These are phyloP conservation scores for Lachancea waltii DNA, from an alignment of 805 yeast genomes.

Conservation along the genomic window DNA sequence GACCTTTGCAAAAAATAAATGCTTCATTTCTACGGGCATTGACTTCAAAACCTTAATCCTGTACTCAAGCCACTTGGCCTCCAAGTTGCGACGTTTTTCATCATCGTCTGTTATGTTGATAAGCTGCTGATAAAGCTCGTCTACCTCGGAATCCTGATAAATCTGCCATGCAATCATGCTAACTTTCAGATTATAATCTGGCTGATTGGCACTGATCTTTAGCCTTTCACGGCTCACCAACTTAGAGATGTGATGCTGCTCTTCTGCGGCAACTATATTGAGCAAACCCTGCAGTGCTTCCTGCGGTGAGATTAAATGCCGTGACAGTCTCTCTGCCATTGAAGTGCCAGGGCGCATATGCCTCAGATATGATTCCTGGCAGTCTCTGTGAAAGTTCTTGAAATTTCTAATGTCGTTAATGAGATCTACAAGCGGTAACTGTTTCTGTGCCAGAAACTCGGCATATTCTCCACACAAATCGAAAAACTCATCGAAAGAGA, in stretches of 20 bases:
- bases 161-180: slow-evolving; percentile 41
- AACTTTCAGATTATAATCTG: slow-evolving; percentile 35
- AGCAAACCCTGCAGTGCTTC: slow-evolving; percentile 41
- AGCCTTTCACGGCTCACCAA: slow-evolving; percentile 43
- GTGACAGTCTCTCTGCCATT: slow-evolving; percentile 47
- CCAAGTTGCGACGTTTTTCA: slow-evolving; percentile 47
- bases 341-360: slow-evolving; percentile 50
- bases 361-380: slow-evolving; percentile 44
- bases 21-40: slow-evolving; percentile 42
- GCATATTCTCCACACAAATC: slow-evolving; percentile 40
- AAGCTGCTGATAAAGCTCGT: slow-evolving; percentile 46
- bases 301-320: slow-evolving; percentile 40
- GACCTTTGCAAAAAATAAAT: slow-evolving; percentile 37
- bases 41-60: slow-evolving; percentile 47
- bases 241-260: slow-evolving; percentile 37
- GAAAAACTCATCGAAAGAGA: slow-evolving; percentile 38
- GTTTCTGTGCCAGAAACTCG: slow-evolving; percentile 36
- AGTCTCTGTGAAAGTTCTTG: slow-evolving; percentile 34
- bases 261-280: slow-evolving; percentile 35
- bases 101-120: slow-evolving; percentile 61
- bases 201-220: slow-evolving; percentile 40
- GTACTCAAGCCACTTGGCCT: slow-evolving; percentile 54
- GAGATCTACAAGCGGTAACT: slow-evolving; percentile 43
- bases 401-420: slow-evolving; percentile 43
- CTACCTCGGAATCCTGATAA: slow-evolving; percentile 46